Percentiles rank a stretch among this genome's conserved stretches.
Conservation (phyloP, 768 basidiomycete genomes). For the Hemileccinum impolitum region DNA sequence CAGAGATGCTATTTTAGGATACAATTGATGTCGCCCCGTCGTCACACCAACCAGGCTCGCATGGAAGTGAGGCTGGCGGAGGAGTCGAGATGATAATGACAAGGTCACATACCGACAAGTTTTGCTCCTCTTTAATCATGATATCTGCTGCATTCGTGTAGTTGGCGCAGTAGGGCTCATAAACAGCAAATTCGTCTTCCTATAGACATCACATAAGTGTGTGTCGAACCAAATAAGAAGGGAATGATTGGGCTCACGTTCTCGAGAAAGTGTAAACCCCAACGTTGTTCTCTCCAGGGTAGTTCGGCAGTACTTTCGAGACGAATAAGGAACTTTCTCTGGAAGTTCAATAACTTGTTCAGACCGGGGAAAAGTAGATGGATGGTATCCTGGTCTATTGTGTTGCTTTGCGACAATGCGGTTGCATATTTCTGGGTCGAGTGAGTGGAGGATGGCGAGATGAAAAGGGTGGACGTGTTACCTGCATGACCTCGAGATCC, state of each 20-base stretch:
- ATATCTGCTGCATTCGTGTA: slow-evolving; percentile 85
- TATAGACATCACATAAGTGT: slow-evolving; percentile 37
- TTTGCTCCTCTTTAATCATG: slow-evolving; percentile 82
- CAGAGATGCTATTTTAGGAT: slow-evolving; percentile 20
- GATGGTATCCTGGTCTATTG: slow-evolving; percentile 92
- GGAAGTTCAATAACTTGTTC: slow-evolving; percentile 94
- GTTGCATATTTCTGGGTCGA: slow-evolving; percentile 77
- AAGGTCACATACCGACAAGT: slow-evolving; percentile 64
- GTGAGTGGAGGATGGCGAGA: slow-evolving; percentile 13
- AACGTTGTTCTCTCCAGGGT: slow-evolving; percentile 80
- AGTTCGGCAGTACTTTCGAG: slow-evolving; percentile 83
- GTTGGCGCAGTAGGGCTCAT: slow-evolving; percentile 97
- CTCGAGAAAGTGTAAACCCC: slow-evolving; percentile 83
- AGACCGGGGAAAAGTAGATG: slow-evolving; percentile 94
- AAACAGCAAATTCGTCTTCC: slow-evolving; percentile 95
- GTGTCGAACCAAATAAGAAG: slow-evolving; percentile 6
- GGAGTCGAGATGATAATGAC: slow-evolving; percentile 7
- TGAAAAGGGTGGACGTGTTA: slow-evolving; percentile 35
- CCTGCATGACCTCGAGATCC: slow-evolving; percentile 96
- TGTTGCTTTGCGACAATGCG: slow-evolving; percentile 73
- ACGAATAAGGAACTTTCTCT: slow-evolving; percentile 88
- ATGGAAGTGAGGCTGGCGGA: slow-evolving; percentile 14
- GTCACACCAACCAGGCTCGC: slow-evolving; percentile 24
- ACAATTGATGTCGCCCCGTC: slow-evolving; percentile 11
- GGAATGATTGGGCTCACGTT: slow-evolving; percentile 50